Conservation (phyloP, 371 early-diverging fungal species). For the Mortierella sp. region DNA sequence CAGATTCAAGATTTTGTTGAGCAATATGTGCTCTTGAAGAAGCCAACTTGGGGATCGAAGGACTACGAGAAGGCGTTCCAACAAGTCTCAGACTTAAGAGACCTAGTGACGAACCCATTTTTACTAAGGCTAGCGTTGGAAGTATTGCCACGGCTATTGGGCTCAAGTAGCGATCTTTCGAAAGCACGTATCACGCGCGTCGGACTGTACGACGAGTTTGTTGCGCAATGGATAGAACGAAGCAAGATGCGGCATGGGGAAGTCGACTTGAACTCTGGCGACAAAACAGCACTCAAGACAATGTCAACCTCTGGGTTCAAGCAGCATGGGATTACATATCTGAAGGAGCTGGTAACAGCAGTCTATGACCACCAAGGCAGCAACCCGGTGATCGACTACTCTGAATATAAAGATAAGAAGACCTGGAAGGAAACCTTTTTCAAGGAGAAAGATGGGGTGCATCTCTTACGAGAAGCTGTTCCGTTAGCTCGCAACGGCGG, state of each 20-base stretch:
- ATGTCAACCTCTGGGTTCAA: neutral
- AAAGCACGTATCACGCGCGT: neutral
- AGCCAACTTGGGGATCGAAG: neutral
- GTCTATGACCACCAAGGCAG: slow-evolving; percentile 14
- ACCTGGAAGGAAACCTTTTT: slow-evolving; percentile 15
- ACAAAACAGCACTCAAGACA: neutral
- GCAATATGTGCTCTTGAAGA: neutral
- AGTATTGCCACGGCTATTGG: slow-evolving; percentile 1
- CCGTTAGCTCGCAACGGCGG: slow-evolving; percentile 2
- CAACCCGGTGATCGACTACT: slow-evolving; percentile 2
- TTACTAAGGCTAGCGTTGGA: slow-evolving; percentile 6
- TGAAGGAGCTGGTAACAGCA: slow-evolving; percentile 2
- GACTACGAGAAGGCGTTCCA: slow-evolving; percentile 10
- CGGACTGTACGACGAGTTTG: slow-evolving; percentile 13
- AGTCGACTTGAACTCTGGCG: neutral
- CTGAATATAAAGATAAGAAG: neutral
- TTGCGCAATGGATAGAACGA: slow-evolving; percentile 1
- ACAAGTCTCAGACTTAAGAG: slow-evolving; percentile 5
- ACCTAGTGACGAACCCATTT: slow-evolving; percentile 23
- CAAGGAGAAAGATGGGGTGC: neutral
- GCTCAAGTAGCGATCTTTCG: neutral
- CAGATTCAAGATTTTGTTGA: slow-evolving; percentile 17
- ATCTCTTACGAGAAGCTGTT: slow-evolving; percentile 8
- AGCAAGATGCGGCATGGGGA: neutral
- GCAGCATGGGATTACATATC: neutral